Evolutionary conservation across 1,284 basidiomycete genomes (phyloP).

Genomic region (Moesziomyces sp.): DNA sequence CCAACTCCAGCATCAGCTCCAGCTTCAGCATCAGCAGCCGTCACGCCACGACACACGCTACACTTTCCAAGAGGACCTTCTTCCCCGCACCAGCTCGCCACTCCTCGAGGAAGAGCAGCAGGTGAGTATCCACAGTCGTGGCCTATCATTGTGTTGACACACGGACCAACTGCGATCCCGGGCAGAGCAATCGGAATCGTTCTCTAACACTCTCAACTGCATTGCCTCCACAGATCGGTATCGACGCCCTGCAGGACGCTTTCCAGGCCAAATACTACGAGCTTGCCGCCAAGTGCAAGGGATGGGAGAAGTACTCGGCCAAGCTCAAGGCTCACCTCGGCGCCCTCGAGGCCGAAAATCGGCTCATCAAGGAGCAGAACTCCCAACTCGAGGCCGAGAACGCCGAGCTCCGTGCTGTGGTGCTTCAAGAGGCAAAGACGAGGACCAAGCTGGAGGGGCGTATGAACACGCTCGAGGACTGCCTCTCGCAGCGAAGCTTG

Average conservation of each 20-base stretch:
- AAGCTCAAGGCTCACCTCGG: constrained; percentile 57
- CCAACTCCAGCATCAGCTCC: constrained; percentile 19
- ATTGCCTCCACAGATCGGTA: constrained; percentile 21
- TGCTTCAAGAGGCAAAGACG: constrained; percentile 28
- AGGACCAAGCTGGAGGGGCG: constrained; percentile 34
- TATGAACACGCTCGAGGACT: constrained; percentile 41
- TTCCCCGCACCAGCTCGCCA: constrained; percentile 14
- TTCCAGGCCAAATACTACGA: constrained; percentile 57
- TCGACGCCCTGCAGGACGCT: constrained; percentile 54
- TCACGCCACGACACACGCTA: constrained; percentile 10
- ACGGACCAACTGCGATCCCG: too few species aligned
- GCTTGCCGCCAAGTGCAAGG: constrained; percentile 58
- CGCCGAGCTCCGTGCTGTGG: constrained; percentile 27
- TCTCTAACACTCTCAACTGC: too few species aligned
- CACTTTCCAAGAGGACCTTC: constrained; percentile 2
- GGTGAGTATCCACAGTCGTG: too few species aligned
- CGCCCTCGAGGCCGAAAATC: constrained; percentile 52
- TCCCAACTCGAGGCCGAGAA: constrained; percentile 49
- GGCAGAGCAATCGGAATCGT: too few species aligned
- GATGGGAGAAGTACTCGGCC: constrained; percentile 60
- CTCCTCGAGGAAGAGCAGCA: constrained; percentile 19
- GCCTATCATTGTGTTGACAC: too few species aligned
- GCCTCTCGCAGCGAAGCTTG: constrained; percentile 26
- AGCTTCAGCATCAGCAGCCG: constrained; percentile 22
- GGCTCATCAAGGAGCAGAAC: constrained; percentile 49